A percentile compares a stretch with the other conserved stretches of the same genome.
Conservation (phyloP, 768 basidiomycete genomes). For the Phaffia australis region DNA sequence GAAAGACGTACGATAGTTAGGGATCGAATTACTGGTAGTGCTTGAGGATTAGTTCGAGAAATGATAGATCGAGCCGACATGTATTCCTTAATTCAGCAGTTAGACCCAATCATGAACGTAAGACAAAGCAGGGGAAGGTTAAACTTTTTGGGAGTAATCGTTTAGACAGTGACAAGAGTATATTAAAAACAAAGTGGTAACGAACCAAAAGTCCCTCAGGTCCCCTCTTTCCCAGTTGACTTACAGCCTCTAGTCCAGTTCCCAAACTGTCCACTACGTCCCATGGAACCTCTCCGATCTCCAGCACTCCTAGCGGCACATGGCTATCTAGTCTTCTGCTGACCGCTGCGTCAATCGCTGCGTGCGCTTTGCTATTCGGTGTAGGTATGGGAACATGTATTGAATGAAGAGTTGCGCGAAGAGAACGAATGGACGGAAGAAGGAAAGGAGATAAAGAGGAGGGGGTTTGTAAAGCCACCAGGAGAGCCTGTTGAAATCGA, state of each 20-base stretch:
- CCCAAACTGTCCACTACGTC: slow-evolving; percentile 28
- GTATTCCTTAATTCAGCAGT: neutral
- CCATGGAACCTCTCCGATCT: slow-evolving; percentile 23
- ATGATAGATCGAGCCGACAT: neutral
- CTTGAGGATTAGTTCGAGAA: neutral
- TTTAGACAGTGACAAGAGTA: neutral
- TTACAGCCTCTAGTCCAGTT: slow-evolving; percentile 13
- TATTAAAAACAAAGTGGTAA: slow-evolving; percentile 1
- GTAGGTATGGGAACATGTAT: slow-evolving; percentile 13
- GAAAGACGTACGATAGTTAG: slow-evolving; percentile 8
- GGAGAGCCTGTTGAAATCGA: slow-evolving; percentile 19
- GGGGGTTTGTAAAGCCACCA: slow-evolving; percentile 10
- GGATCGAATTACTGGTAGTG: slow-evolving; percentile 5
- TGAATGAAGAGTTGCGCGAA: slow-evolving; percentile 7
- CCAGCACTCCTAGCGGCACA: slow-evolving; percentile 33
- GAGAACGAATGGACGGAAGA: slow-evolving; percentile 2
- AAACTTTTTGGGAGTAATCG: neutral
- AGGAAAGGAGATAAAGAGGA: slow-evolving; percentile 6
- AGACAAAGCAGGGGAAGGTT: neutral
- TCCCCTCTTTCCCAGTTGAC: neutral
- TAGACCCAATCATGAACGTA: neutral
- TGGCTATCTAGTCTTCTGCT: slow-evolving; percentile 32
- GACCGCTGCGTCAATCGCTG: slow-evolving; percentile 31
- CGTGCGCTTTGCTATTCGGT: slow-evolving; percentile 18
- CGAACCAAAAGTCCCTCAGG: neutral